Evolutionary conservation across 371 early-diverging fungal genomes (phyloP), one percentile per base, ranked within the genome.

Genomic region (Syncephalis plumigaleata): DNA sequence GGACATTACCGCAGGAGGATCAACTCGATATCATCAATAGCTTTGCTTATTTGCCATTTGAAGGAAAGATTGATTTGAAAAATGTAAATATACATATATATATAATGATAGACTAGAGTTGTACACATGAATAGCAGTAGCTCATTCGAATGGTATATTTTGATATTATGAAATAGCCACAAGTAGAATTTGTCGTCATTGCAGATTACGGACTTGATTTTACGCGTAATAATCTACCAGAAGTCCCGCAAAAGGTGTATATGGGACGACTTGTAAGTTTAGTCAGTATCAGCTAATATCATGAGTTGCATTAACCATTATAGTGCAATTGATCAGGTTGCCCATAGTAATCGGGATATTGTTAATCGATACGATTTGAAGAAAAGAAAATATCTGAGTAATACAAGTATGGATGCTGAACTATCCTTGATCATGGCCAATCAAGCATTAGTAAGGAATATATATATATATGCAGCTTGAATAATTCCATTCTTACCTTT

Each of bases 321-420:
- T n/a, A n/a, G n/a, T n/a, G 13, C 21, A 9, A 23, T 15, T 15
- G 36, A n/a, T 40, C 25, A 65, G 68, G 55, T 82, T 2, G 80
- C 76, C 18, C 58, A 57, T 16, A 83, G 87, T 21, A 70, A 81
- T 54, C 70, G 94, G 7, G 73, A 77, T 21, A 48, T 84, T 22
- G 74, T 92, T 18, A 65, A 75, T 15, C 68, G 55, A 40, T 97
- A 79, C 56, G 84, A 89, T 56, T 67, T 95, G 42, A 98, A 95
- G 66, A 91, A 90, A 55, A 70, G 98, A 42, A 72, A 66, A 36
- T 98, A 95, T 55, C 56, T 98, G 20, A 96, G 96, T 15, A 95
- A 83, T 26, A 98, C 98, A 0, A 81, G 87, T 23, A 95, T 98
- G 96, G 95, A 98, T 55, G 92, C 96, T 3, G 93, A 94, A 57